Conservation (phyloP, 1,284 basidiomycete species). For the Abortiporus biennis region DNA sequence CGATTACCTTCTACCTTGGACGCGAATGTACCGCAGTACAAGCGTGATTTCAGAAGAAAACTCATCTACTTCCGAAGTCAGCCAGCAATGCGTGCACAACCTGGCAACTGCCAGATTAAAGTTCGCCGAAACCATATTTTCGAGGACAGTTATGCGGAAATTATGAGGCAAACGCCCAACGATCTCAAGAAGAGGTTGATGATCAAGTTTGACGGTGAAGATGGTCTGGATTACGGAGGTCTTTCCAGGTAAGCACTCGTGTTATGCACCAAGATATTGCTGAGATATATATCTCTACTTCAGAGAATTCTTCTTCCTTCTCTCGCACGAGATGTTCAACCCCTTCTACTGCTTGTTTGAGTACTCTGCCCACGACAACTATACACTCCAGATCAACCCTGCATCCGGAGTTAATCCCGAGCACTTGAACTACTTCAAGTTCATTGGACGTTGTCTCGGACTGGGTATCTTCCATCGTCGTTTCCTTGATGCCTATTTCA, state of each 20-base stretch:
- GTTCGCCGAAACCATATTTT: conserved; percentile 90
- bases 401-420: conserved; percentile 98
- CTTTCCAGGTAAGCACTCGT: conserved; percentile 69
- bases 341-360: conserved; percentile 99
- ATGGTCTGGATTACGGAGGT: conserved; percentile 97
- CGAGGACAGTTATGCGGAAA: conserved; percentile 94
- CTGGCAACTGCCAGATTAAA: conserved; percentile 96
- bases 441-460: conserved; percentile 92
- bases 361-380: conserved; percentile 99
- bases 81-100: conserved; percentile 84
- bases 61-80: conserved; percentile 99
- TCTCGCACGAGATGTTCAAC: conserved; percentile 98
- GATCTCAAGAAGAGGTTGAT: conserved; percentile 96
- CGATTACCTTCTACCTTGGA: conserved; percentile 79
- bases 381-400: conserved; percentile 97
- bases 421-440: conserved; percentile 99
- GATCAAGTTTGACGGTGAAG: conserved; percentile 99
- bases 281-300: not conserved
- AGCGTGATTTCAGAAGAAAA: conserved; percentile 97
- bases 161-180: conserved; percentile 92
- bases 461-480: conserved; percentile 98
- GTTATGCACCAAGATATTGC: not conserved
- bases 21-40: conserved; percentile 97
- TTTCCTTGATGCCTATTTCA: conserved; percentile 99
- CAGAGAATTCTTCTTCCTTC: conserved; percentile 99